Evolutionary conservation across 306 rosid species (phyloP), one percentile per base, ranked within the genome.

Genomic region (Quercus dentata): DNA sequence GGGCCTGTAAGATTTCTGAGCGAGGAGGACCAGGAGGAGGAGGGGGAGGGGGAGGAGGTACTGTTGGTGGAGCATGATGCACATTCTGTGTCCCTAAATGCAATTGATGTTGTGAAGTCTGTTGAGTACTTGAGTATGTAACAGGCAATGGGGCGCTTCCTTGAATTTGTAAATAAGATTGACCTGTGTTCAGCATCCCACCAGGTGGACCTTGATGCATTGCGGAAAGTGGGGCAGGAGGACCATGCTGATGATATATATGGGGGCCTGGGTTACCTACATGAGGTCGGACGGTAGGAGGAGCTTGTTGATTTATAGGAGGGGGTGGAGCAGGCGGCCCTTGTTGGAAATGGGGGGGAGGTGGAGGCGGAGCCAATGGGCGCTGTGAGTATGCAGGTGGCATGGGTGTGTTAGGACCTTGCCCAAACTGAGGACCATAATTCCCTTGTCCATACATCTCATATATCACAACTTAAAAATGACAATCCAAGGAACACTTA

Each of bases 391-490:
- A 84, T 33, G 83, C 64, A 49, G 85, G 84, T 15, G 87, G 86
- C 58, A 76, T 21, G 8, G 89, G 89, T 25, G 81, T 85, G 35
- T 44, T 83, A 74, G 94, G 77, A 85, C 87, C 80, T 65, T 83
- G 86, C 72, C 86, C 87, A 3, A 83, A 82, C 81, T 79, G 84
- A 81, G 81, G 25, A 56, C 87, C 85, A 11, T 83, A 81, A 86
- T 88, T 92, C 77, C 78, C 80, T 81, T 90, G 95, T 83, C 90
- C 91, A 85, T 91, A 86, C 97, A 92, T 92, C 59, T 74, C 70
- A 38, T 75, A 73, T 28, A 74, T 59, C 81, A 6, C 56, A 51
- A 77, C 74, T 74, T 38, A 28, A 54, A 51, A 54, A 56, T 62
- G 17, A 49, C 19, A 46, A 44, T 74, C 62, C n/a, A 44, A 63